Evolutionary conservation across 768 basidiomycete species (phyloP), one percentile per base, ranked within the genome.

Genomic region (Termitomyces sp.): DNA sequence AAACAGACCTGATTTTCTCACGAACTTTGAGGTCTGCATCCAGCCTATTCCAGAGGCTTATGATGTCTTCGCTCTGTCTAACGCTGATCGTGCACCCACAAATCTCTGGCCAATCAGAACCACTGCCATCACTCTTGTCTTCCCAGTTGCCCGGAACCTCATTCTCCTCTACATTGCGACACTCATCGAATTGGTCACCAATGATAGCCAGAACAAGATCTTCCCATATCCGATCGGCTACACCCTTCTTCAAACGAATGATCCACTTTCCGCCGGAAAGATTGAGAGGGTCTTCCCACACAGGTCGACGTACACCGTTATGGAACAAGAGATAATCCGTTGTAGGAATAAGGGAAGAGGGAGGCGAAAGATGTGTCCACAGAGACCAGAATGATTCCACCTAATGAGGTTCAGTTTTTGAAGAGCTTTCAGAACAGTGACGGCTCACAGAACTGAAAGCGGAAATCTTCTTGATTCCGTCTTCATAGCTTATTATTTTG

Each of bases 341-440:
- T 3, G 94, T 96, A 6, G 95, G 89, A 11, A 84, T 80, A 25
- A 98, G 81, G 12, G 82, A 80, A 1, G 92, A 94, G 1, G 95
- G 94, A 0, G 92, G 85, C 5, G 87, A 80, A 27, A 98, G 82
- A 70, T 98, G 96, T 4, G 95, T 94, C 80, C 92, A 90, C 58
- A 98, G 76, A 23, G 93, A 89, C 88, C 95, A 96, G 72, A 95
- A 97, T 37, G 93, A 95, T 74, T 98, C 96, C 52, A 93, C 90
- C 88, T 94, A 66, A 23, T 37, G 4, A 47, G 11, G 40, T 56
- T 64, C 42, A 63, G 58, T 59, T 43, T 59, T 43, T 12, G 56
- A 19, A 29, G 56, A 11, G 44, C 14, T 16, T 7, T 42, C 23
- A 37, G 45, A 11, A 44, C 51, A 14, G 19, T 34, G 37, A 51